These are phyloP conservation scores for Diutina mesorugosa DNA, from an alignment of 1,139 yeast genomes.

Conservation along the genomic window DNA sequence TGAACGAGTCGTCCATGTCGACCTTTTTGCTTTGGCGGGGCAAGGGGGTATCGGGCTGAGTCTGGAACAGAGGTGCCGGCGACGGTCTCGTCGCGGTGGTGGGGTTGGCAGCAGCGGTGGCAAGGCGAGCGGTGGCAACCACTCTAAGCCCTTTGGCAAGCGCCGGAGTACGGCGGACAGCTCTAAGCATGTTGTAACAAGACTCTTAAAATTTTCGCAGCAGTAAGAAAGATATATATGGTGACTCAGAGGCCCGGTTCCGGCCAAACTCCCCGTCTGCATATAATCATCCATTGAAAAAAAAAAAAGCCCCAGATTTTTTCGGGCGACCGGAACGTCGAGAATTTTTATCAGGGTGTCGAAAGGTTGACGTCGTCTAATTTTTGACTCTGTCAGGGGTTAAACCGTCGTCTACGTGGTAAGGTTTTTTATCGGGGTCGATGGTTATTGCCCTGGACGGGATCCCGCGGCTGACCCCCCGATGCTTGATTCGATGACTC, in stretches of 20 bases:
- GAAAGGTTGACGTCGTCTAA: too few relatives aligned
- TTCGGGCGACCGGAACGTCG: neutral
- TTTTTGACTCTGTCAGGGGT: too few relatives aligned
- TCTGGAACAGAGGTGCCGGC: neutral
- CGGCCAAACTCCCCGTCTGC: neutral
- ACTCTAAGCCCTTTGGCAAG: neutral
- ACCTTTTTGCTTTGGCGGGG: slow-evolving; percentile 4
- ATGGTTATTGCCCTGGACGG: too few relatives aligned
- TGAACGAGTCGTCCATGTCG: slow-evolving; percentile 69
- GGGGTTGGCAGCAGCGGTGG: neutral
- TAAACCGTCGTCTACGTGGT: too few relatives aligned
- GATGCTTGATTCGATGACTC: neutral
- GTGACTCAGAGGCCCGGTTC: slow-evolving; percentile 1
- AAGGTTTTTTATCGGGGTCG: too few relatives aligned
- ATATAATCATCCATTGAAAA: neutral
- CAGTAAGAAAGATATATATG: neutral
- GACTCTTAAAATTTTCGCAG: neutral
- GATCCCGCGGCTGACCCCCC: neutral
- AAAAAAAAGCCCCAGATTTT: neutral
- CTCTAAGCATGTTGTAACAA: neutral
- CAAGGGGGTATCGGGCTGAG: neutral
- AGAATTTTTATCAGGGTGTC: too few relatives aligned
- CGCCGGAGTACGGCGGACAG: slow-evolving; percentile 1
- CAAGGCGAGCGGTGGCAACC: slow-evolving; percentile 1
- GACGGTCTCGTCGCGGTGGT: neutral